These are phyloP conservation scores for Boletus speciosus DNA, from an alignment of 768 basidiomycete species.

Conservation along the genomic window DNA sequence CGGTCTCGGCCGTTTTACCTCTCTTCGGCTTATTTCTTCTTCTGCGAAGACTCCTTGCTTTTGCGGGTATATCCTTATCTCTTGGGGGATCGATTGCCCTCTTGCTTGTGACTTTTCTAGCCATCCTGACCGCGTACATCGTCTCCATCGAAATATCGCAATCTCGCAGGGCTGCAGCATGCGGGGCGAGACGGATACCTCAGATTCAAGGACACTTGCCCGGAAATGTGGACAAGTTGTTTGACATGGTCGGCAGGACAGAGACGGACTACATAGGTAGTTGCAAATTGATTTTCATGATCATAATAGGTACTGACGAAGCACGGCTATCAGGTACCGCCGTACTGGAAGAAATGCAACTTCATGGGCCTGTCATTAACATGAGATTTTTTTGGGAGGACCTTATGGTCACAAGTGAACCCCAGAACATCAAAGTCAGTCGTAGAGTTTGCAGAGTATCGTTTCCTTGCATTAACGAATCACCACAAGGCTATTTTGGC, in stretches of 20 bases:
- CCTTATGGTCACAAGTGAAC: constrained; percentile 45
- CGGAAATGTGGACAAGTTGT: constrained; percentile 36
- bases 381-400: constrained; percentile 49
- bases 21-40: constrained; percentile 13
- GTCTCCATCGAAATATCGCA: constrained; percentile 7
- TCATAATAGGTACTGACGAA: background rate
- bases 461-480: background rate
- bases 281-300: background rate
- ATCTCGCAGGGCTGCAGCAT: constrained; percentile 16
- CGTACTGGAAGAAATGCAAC: constrained; percentile 21
- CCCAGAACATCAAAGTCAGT: constrained; percentile 44
- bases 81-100: constrained; percentile 1
- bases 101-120: constrained; percentile 2
- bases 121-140: background rate
- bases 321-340: constrained; percentile 18
- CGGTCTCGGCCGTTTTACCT: constrained; percentile 13
- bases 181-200: constrained; percentile 31
- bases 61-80: constrained; percentile 12
- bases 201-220: constrained; percentile 28
- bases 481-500: constrained; percentile 36
- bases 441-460: background rate
- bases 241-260: constrained; percentile 13
- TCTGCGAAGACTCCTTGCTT: constrained; percentile 4
- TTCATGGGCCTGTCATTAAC: constrained; percentile 37
- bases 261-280: constrained; percentile 37